A percentile compares a stretch with the other conserved stretches of the same genome.
These are phyloP conservation scores for Sclerotinia sclerotiorum DNA, from an alignment of 2,329 filamentous ascomycete species.

Conservation along the genomic window DNA sequence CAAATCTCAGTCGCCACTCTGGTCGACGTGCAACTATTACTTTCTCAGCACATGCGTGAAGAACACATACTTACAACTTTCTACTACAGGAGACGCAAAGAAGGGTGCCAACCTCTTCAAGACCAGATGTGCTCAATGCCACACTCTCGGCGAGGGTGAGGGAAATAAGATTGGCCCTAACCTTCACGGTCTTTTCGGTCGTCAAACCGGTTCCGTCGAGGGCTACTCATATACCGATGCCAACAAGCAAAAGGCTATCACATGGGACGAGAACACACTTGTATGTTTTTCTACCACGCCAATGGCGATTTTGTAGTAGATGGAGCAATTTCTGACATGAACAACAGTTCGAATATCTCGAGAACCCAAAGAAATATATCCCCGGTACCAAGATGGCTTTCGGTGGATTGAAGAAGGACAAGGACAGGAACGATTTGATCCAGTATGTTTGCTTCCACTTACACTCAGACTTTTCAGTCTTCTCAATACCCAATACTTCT, in stretches of 20 bases:
- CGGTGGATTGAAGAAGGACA: conserved; percentile 98
- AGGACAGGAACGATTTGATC: conserved; percentile 99
- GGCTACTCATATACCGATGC: conserved; percentile 98
- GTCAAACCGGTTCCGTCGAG: conserved; percentile 86
- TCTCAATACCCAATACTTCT: conserved; percentile 22
- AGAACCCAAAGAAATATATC: conserved; percentile 99
- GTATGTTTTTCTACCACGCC: conserved; percentile 50
- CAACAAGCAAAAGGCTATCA: conserved; percentile 96
- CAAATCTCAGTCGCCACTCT: background rate
- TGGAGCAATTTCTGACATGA: background rate
- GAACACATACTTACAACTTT: background rate
- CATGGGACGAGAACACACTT: conserved; percentile 82
- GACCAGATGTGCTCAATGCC: conserved; percentile 97
- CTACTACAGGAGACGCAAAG: conserved; percentile 74
- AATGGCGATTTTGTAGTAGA: background rate
- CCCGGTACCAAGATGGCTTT: conserved; percentile 99
- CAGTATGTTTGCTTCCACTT: conserved; percentile 61
- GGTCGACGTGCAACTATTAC: background rate
- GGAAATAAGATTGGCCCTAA: conserved; percentile 98
- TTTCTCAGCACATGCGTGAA: background rate
- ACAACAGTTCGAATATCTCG: conserved; percentile 86
- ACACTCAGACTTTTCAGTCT: background rate
- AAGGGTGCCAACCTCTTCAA: conserved; percentile 99
- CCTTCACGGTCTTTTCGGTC: conserved; percentile 95
- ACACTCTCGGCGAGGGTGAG: conserved; percentile 87